Base-by-base conservation (phyloP, 2,329 filamentous ascomycete genomes). In the Trichoderma lentiforme region DNA sequence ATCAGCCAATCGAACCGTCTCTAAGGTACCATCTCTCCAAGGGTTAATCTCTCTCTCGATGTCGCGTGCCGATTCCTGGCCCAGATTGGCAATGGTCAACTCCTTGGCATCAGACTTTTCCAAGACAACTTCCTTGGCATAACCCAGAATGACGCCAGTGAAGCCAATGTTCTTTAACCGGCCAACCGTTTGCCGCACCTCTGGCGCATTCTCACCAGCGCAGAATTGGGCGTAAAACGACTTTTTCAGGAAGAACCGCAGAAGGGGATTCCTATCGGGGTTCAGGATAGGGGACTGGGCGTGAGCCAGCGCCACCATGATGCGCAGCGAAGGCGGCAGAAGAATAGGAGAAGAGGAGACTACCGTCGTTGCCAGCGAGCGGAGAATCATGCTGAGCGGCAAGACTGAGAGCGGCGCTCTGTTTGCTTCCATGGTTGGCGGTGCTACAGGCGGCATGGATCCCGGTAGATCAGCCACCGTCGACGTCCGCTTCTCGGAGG, bases 191-290 rank as follows among this genome's bases (percentile, higher is more conserved):
- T 80, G 82, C 56, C 85, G 84, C 2, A 97, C 91, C 81, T 97
- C 93, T 1, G 80, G 77, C 0, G 87, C 85, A 63, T 88, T 92
- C 81, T 94, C 92, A 32, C 95, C 95, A 0, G 93, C 93, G 81
- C 95, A 98, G 81, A 97, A 98, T 77, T 98, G 95, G 28, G 90
- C 90, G 80, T 97, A 97, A 77, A 97, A 94, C 0, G 93, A 97
- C 78, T 90, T 88, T 80, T 94, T 94, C 64, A 97, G 84, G 56
- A 94, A 79, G 73, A 85, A 88, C 57, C 90, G 87, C 18, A 97
- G 85, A 1, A 95, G 61, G 0, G 89, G 89, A 79, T 97, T 97
- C 67, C 83, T 85, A 78, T 97, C 93, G 5, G 94, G 90, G 80
- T 91, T 91, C 71, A 96, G 85, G 0, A 94, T 70, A 1, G 88